Percentiles rank a stretch among this genome's conserved stretches.
Conservation (phyloP, 2,329 filamentous ascomycete species). For the Pyrenophora seminiperda region DNA sequence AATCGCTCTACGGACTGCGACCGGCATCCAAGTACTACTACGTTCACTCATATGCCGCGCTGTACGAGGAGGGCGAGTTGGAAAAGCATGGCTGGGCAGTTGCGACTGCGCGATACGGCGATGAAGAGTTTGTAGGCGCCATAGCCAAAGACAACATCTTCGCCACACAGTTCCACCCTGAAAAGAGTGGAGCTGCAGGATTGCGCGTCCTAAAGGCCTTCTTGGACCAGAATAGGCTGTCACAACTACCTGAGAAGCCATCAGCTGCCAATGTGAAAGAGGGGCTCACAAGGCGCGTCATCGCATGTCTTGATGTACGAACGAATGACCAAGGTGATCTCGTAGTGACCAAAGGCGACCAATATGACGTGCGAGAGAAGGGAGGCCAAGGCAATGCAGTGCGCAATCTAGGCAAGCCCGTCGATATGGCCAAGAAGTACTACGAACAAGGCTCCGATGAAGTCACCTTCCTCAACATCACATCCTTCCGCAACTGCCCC, state of each 20-base stretch:
- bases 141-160: slow-evolving; percentile 84
- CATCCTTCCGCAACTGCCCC: slow-evolving; percentile 93
- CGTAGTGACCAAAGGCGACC: slow-evolving; percentile 97
- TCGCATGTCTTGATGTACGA: slow-evolving; percentile 94
- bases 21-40: slow-evolving; percentile 97
- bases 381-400: slow-evolving; percentile 65
- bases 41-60: slow-evolving; percentile 90
- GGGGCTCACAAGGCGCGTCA: slow-evolving; percentile 88
- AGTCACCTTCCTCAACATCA: slow-evolving; percentile 97
- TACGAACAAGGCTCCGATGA: slow-evolving; percentile 97
- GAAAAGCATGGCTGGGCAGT: slow-evolving; percentile 87
- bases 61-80: slow-evolving; percentile 73
- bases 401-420: slow-evolving; percentile 93
- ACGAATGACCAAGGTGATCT: slow-evolving; percentile 93
- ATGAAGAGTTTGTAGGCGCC: slow-evolving; percentile 89
- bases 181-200: slow-evolving; percentile 92
- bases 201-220: slow-evolving; percentile 85
- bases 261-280: slow-evolving; percentile 52
- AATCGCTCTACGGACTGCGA: slow-evolving; percentile 76
- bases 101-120: slow-evolving; percentile 86
- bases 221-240: slow-evolving; percentile 70
- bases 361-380: slow-evolving; percentile 98
- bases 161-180: slow-evolving; percentile 95
- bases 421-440: slow-evolving; percentile 91
- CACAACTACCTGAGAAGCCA: slow-evolving; percentile 55